Evolutionary conservation across 1,284 basidiomycete species (phyloP).

Genomic region (Puccinia novopanici): DNA sequence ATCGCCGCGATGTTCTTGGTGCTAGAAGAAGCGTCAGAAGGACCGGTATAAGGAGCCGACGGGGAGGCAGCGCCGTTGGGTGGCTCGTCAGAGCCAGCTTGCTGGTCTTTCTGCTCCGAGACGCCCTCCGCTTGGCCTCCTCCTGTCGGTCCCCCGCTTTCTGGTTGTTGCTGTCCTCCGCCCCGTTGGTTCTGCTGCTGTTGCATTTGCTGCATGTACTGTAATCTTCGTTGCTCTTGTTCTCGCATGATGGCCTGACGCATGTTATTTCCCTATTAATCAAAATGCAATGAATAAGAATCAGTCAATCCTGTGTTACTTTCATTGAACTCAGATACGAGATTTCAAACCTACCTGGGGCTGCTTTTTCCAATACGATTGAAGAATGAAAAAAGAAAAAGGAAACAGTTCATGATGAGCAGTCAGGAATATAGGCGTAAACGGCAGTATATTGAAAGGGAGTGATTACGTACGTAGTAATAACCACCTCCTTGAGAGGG

Average conservation of each 20-base stretch:
- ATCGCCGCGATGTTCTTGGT: not conserved
- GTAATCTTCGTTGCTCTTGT: slow-evolving; percentile 7
- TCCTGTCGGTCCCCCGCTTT: not conserved
- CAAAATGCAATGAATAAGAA: not conserved
- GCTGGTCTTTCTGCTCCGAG: not conserved
- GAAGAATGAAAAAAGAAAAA: not conserved
- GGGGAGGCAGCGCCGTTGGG: not conserved
- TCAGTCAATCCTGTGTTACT: not conserved
- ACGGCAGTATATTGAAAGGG: not conserved
- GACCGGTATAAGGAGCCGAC: not conserved
- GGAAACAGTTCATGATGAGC: not conserved
- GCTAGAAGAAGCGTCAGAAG: not conserved
- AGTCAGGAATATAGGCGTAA: not conserved
- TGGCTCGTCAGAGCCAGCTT: not conserved
- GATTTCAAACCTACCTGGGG: slow-evolving; percentile 9
- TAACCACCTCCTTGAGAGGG: slow-evolving; percentile 19
- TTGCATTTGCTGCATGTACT: slow-evolving; percentile 17
- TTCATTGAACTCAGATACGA: not conserved
- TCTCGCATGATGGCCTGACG: slow-evolving; percentile 11
- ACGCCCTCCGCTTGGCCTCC: not conserved
- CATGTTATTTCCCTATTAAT: slow-evolving; percentile 14
- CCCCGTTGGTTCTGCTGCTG: not conserved
- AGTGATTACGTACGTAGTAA: slow-evolving; percentile 11
- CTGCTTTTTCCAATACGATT: not conserved
- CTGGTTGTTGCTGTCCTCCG: not conserved